A percentile compares a stretch with the other conserved stretches of the same genome.
phyloP scores from a whole-genome alignment of 2,329 filamentous ascomycete genomes.

The Aschersonia sp. region DNA sequence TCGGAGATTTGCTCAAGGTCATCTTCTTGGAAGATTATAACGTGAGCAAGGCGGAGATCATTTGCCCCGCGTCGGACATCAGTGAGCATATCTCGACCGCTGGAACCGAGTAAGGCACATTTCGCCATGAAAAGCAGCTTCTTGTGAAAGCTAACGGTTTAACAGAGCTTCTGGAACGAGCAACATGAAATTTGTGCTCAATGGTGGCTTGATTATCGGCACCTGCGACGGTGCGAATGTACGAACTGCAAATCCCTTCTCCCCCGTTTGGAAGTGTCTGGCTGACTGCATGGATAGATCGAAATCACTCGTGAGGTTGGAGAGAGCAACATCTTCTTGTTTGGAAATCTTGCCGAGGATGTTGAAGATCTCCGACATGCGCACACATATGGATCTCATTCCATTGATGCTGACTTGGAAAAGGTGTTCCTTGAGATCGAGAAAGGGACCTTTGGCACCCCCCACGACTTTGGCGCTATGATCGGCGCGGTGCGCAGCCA shows the following conservation, averaged over 20 bases:
- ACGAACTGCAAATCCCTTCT: slow-evolving; percentile 22
- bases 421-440: slow-evolving; percentile 78
- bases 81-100: slow-evolving; percentile 98
- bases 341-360: slow-evolving; percentile 89
- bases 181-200: slow-evolving; percentile 99
- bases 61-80: slow-evolving; percentile 84
- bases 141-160: slow-evolving; percentile 5
- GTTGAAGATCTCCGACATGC: slow-evolving; percentile 89
- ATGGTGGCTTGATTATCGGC: slow-evolving; percentile 92
- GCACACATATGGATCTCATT: slow-evolving; percentile 71
- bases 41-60: slow-evolving; percentile 97
- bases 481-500: slow-evolving; percentile 78
- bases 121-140: too few relatives aligned
- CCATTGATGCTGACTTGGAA: slow-evolving; percentile 60
- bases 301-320: slow-evolving; percentile 96
- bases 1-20: slow-evolving; percentile 91
- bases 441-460: slow-evolving; percentile 65
- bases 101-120: slow-evolving; percentile 58
- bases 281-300: slow-evolving; percentile 34
- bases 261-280: neutral
- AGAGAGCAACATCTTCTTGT: slow-evolving; percentile 96
- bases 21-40: slow-evolving; percentile 98
- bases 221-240: slow-evolving; percentile 97
- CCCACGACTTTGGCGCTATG: slow-evolving; percentile 65
- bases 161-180: slow-evolving; percentile 61